A percentile compares a stretch with the other conserved stretches of the same genome.
Conservation (phyloP, 139 green algal species). For the Deuterostichococcus epilithicus region DNA sequence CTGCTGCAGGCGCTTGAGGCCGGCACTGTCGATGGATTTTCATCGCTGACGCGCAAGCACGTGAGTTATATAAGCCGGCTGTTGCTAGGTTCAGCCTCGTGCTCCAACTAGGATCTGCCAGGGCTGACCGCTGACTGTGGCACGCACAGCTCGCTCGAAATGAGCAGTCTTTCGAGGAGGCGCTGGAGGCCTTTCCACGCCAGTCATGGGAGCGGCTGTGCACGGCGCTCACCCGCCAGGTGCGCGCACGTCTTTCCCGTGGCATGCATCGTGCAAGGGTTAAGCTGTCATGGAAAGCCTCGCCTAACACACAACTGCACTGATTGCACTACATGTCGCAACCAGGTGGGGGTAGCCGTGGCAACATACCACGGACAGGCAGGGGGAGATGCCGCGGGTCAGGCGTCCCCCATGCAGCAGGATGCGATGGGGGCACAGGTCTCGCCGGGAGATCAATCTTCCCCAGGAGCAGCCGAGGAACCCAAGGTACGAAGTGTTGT, state of each 20-base stretch:
- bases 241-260: neutral
- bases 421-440: no score
- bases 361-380: neutral
- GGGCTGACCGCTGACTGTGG: no score
- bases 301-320: no score
- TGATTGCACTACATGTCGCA: neutral
- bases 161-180: conserved; percentile 14
- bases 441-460: no score
- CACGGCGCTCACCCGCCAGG: conserved; percentile 12
- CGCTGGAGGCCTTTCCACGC: conserved; percentile 13
- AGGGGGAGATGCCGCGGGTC: neutral
- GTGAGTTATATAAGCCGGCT: no score
- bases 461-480: no score
- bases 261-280: no score
- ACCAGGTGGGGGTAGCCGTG: neutral
- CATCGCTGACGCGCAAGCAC: neutral
- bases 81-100: no score
- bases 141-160: neutral
- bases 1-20: neutral
- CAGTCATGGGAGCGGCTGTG: conserved; percentile 19
- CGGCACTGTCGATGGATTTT: neutral
- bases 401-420: neutral
- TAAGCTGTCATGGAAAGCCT: no score
- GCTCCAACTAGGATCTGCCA: no score
- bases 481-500: no score